phyloP scores from a whole-genome alignment of 1,284 basidiomycete species.

The Pseudozyma sp. region DNA sequence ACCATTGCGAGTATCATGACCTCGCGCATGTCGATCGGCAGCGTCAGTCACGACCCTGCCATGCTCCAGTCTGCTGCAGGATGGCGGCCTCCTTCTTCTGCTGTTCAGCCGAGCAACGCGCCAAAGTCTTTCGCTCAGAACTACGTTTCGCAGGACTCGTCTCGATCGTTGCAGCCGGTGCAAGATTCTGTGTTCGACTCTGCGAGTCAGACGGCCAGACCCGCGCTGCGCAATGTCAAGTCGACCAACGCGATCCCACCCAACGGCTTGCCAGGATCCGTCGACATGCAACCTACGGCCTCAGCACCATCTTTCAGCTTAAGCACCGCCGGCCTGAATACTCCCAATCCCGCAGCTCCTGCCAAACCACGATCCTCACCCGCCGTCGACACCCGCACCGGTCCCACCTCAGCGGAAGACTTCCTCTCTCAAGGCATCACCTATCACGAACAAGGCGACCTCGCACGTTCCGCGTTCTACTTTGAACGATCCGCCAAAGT shows the following conservation, averaged over 20 bases:
- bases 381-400: conserved; percentile 49
- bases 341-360: neutral
- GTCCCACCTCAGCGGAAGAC: conserved; percentile 53
- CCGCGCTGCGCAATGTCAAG: conserved; percentile 34
- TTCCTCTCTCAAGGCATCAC: conserved; percentile 75
- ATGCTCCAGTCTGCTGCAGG: conserved; percentile 14
- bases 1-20: conserved; percentile 51
- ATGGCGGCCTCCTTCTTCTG: conserved; percentile 11
- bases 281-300: conserved; percentile 29
- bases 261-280: conserved; percentile 3
- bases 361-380: conserved; percentile 29
- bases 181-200: conserved; percentile 4
- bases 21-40: conserved; percentile 47
- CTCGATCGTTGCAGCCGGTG: conserved; percentile 30
- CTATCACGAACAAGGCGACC: conserved; percentile 81
- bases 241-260: conserved; percentile 24
- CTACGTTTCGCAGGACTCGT: conserved; percentile 25
- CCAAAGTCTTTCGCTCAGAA: conserved; percentile 6
- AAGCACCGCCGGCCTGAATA: neutral
- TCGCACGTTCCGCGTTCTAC: conserved; percentile 78
- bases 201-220: neutral
- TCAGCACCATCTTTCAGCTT: conserved; percentile 13
- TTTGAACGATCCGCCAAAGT: conserved; percentile 84
- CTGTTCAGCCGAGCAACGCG: neutral
- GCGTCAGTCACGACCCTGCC: conserved; percentile 30